These are phyloP conservation scores for Aspergillus carlsbadensis DNA, from an alignment of 495 filamentous ascomycete genomes.

Conservation along the genomic window DNA sequence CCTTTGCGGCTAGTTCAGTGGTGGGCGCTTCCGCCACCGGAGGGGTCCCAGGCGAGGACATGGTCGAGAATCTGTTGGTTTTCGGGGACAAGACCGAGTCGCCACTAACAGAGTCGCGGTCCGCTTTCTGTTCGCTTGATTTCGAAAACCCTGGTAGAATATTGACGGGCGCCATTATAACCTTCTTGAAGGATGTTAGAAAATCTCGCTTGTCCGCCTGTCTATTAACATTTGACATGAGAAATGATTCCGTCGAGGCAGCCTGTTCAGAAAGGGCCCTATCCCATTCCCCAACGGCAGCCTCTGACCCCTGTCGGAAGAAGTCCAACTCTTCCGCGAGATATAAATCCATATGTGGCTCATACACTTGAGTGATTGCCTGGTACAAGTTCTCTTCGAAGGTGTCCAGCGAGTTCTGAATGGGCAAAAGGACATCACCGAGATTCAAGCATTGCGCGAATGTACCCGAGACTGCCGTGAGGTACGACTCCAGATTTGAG, in stretches of 20 bases:
- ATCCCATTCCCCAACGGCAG: slow-evolving; percentile 82
- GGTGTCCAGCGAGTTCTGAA: slow-evolving; percentile 55
- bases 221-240: slow-evolving; percentile 90
- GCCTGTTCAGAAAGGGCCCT: slow-evolving; percentile 88
- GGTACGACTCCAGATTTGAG: slow-evolving; percentile 70
- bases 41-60: slow-evolving; percentile 44
- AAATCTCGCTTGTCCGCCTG: slow-evolving; percentile 97
- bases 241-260: slow-evolving; percentile 85
- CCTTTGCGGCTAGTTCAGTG: slow-evolving; percentile 91
- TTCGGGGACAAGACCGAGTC: slow-evolving; percentile 38
- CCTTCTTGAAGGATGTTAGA: slow-evolving; percentile 94
- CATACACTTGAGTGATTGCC: slow-evolving; percentile 71
- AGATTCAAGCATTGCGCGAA: slow-evolving; percentile 84
- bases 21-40: slow-evolving; percentile 69
- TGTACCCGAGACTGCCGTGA: slow-evolving; percentile 81
- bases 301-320: slow-evolving; percentile 73
- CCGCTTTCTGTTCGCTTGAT: slow-evolving; percentile 35
- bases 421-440: slow-evolving; percentile 62
- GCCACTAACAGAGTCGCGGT: slow-evolving; percentile 31
- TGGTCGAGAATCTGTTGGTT: slow-evolving; percentile 53
- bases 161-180: slow-evolving; percentile 97
- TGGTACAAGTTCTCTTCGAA: slow-evolving; percentile 57
- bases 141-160: slow-evolving; percentile 71
- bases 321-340: slow-evolving; percentile 87
- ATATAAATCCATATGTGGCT: slow-evolving; percentile 91